Base-by-base conservation (phyloP, 1,284 basidiomycete species). In the Puccinia polysora region DNA sequence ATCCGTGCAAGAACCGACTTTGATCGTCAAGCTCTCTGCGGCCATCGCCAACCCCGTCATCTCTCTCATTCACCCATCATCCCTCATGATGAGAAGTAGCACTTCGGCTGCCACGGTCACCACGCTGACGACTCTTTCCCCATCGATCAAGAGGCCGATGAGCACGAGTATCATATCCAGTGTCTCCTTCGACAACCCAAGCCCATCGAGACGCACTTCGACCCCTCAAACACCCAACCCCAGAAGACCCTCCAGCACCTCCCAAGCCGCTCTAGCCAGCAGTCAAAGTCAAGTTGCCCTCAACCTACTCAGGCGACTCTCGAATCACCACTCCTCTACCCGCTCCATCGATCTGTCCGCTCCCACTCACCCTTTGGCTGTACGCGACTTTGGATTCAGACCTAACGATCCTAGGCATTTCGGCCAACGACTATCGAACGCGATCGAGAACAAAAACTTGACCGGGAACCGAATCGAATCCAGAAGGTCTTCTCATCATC, bases 351-450 rank as follows among this genome's bases (percentile, higher is more conserved):
- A 32, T n/a, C 20, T 5, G 56, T 32, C 52, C 14, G 14, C 32
- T 12, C 2, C 34, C n/a, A 10, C 40, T 30, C 53, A 56, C 15
- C 60, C 2, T 10, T 32, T 49, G 8, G 32, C 47, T 18, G 32
- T 68, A n/a, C 67, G 67, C 20, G 68, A 71, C 52, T 71, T 71
- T 40, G 68, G n/a, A 10, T 71, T 71, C 52, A 38, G 49, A 34
- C 8, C 14, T 2, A 18, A 32, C 18, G 68, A 71, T 50, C 58
- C 58, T 1, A 23, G 68, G 34, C 68, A 71, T 55, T 1, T 8
- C 23, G 65, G 65, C 4, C 50, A 6, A 1, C n/a, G 32, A 28
- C 20, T 34, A 50, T 10, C 45, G 32, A 8, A 20, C 3, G 18
- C n/a, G n/a, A n/a, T n/a, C n/a, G n/a, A n/a, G n/a, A n/a, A n/a